A percentile compares a stretch with the other conserved stretches of the same genome.
Evolutionary conservation across 176 grass and related monocot species (phyloP).

Genomic region (Miscanthus lutarioriparius): DNA sequence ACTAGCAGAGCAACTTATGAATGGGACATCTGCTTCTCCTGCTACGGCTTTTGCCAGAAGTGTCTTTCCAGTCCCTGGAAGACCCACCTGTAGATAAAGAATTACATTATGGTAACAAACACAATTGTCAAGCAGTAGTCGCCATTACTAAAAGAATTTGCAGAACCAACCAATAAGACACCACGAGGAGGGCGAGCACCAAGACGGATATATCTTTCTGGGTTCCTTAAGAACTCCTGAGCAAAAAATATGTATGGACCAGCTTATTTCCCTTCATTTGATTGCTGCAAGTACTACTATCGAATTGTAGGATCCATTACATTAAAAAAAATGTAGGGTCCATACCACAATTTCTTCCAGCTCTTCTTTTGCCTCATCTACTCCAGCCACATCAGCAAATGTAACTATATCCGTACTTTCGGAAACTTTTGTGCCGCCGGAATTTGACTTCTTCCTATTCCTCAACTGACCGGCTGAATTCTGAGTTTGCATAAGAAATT

Average conservation of each 20-base stretch:
- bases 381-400: constrained; percentile 98
- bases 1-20: constrained; percentile 99
- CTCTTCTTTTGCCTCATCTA: constrained; percentile 99
- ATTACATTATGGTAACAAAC: constrained; percentile 29
- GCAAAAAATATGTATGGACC: constrained; percentile 34
- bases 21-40: constrained; percentile 98
- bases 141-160: constrained; percentile 14
- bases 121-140: constrained; percentile 12
- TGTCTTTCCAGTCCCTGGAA: constrained; percentile 98
- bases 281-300: constrained; percentile 23
- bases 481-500: constrained; percentile 57
- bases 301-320: constrained; percentile 29
- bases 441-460: constrained; percentile 67
- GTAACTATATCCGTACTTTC: constrained; percentile 83
- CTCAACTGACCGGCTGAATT: constrained; percentile 88
- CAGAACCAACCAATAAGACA: constrained; percentile 87
- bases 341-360: constrained; percentile 99
- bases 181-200: constrained; percentile 99
- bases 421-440: constrained; percentile 63
- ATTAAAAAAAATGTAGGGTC: constrained; percentile 1
- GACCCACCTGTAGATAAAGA: constrained; percentile 72
- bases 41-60: constrained; percentile 99
- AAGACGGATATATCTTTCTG: constrained; percentile 90
- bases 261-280: constrained; percentile 35
- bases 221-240: constrained; percentile 95